Evolutionary conservation across 139 green algal species (phyloP).

Genomic region (Medakamo hakoo): DNA sequence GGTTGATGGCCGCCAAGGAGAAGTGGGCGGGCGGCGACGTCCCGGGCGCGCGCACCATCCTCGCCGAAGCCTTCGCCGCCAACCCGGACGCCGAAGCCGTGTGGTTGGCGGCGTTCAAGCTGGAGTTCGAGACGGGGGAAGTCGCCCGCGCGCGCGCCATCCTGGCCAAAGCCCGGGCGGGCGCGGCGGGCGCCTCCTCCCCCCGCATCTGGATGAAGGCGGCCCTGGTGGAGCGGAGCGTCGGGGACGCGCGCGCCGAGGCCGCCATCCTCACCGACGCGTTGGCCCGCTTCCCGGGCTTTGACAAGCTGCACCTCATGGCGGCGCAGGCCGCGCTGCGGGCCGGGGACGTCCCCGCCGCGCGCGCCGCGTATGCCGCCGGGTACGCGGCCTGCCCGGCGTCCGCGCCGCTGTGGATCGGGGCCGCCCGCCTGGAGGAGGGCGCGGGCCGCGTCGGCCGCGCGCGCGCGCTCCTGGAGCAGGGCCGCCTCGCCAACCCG

Average conservation of each 20-base stretch:
- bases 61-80: constrained; percentile 64
- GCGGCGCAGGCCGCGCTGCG: constrained; percentile 78
- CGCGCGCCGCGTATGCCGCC: constrained; percentile 17
- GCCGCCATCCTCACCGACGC: constrained; percentile 41
- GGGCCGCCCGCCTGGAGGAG: constrained; percentile 66
- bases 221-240: constrained; percentile 82
- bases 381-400: constrained; percentile 40
- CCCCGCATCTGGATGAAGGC: constrained; percentile 94
- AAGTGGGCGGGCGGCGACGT: constrained; percentile 74
- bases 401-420: constrained; percentile 53
- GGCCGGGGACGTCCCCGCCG: constrained; percentile 18
- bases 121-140: constrained; percentile 96
- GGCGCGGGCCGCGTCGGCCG: constrained; percentile 35
- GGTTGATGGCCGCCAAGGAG: constrained; percentile 96
- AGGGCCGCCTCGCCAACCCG: constrained; percentile 65
- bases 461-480: constrained; percentile 58
- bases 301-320: constrained; percentile 91
- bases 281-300: constrained; percentile 48
- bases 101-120: constrained; percentile 95
- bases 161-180: constrained; percentile 57
- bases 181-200: constrained; percentile 35
- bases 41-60: constrained; percentile 45
- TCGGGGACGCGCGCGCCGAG: constrained; percentile 45
- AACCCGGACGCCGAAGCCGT: constrained; percentile 90
- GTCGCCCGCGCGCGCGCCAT: constrained; percentile 45